These are phyloP conservation scores for Tuber aestivum DNA, from an alignment of 495 filamentous ascomycete species.

Conservation along the genomic window DNA sequence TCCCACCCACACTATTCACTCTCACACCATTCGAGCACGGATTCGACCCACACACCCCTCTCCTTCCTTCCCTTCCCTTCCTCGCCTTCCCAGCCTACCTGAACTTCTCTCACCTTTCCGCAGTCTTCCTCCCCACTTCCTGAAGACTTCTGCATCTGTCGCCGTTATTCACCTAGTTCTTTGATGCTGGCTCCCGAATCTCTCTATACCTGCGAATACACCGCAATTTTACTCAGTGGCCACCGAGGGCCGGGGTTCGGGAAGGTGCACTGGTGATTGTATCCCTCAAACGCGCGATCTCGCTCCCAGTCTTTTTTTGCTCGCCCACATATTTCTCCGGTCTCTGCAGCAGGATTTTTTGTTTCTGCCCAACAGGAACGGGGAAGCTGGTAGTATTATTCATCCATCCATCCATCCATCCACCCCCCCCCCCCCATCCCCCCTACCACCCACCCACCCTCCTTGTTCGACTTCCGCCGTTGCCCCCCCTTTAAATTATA, in stretches of 20 bases:
- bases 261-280: constrained; percentile 29
- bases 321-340: constrained; percentile 29
- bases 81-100: not conserved
- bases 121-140: constrained; percentile 11
- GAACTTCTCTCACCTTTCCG: not conserved
- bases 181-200: constrained; percentile 32
- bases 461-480: constrained; percentile 24
- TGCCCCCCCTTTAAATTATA: constrained; percentile 36
- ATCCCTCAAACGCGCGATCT: constrained; percentile 17
- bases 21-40: no score
- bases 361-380: constrained; percentile 29
- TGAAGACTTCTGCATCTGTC: constrained; percentile 28
- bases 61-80: not conserved
- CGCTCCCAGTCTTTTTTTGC: constrained; percentile 27
- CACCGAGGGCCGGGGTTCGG: constrained; percentile 19
- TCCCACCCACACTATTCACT: not conserved
- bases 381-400: constrained; percentile 28
- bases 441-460: constrained; percentile 14
- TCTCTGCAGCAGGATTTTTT: constrained; percentile 18
- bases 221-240: constrained; percentile 26
- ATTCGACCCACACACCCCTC: not conserved
- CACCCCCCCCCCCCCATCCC: no score
- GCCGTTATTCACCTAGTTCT: constrained; percentile 11
- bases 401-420: no score
- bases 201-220: constrained; percentile 23